A percentile compares a stretch with the other conserved stretches of the same genome.
These are phyloP conservation scores for Nicotiana tabacum DNA, from an alignment of 257 asterid genomes.

Conservation along the genomic window DNA sequence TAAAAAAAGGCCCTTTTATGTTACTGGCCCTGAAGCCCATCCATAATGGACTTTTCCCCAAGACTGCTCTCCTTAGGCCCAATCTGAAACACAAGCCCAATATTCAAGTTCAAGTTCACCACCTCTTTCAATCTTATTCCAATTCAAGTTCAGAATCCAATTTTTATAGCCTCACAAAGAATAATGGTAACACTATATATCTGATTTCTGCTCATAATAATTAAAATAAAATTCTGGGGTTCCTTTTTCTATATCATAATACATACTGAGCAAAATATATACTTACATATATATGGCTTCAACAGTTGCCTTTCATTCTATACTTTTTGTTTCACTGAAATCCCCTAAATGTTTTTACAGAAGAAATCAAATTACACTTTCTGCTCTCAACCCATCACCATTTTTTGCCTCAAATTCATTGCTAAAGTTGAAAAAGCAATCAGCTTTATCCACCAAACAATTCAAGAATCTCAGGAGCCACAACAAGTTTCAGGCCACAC, in stretches of 20 bases:
- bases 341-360: slow-evolving; percentile 12
- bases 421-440: slow-evolving; percentile 30
- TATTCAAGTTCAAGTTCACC: too few species aligned
- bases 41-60: too few species aligned
- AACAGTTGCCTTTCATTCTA: not conserved
- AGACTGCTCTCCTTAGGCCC: too few species aligned
- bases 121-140: not conserved
- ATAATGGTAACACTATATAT: too few species aligned
- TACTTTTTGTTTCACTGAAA: not conserved
- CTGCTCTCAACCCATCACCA: slow-evolving; percentile 20
- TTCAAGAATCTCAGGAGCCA: slow-evolving; percentile 28
- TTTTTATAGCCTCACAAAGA: not conserved
- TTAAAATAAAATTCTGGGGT: not conserved
- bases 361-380: not conserved
- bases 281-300: not conserved
- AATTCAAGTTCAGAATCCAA: not conserved
- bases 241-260: too few species aligned
- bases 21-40: too few species aligned
- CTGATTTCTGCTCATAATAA: not conserved
- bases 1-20: too few species aligned
- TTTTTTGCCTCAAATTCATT: slow-evolving; percentile 29
- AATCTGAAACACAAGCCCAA: too few species aligned
- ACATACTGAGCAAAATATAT: too few species aligned
- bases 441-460: slow-evolving; percentile 19
- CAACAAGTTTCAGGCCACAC: slow-evolving; percentile 20